Evolutionary conservation across 2,329 filamentous ascomycete genomes (phyloP).

Genomic region (Botrytis deweyae): DNA sequence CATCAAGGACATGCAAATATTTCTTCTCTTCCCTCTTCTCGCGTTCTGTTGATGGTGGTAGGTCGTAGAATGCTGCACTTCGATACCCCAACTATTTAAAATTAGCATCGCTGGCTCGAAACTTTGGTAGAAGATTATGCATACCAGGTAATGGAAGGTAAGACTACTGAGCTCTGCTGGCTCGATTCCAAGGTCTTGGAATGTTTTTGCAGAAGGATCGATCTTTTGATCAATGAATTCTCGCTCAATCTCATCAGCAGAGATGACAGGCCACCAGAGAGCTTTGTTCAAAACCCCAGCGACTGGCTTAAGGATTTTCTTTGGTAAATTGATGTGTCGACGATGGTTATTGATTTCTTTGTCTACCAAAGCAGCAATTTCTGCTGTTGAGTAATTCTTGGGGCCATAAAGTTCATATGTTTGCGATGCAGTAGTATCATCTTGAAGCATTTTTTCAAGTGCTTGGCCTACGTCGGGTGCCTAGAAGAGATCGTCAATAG

Average conservation of each 20-base stretch:
- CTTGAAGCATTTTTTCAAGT: slow-evolving; percentile 84
- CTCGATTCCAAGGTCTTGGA: slow-evolving; percentile 88
- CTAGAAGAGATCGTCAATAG: slow-evolving; percentile 44
- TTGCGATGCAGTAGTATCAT: slow-evolving; percentile 85
- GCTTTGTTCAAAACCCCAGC: slow-evolving; percentile 74
- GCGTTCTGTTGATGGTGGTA: slow-evolving; percentile 90
- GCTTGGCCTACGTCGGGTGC: slow-evolving; percentile 87
- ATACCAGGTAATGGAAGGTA: slow-evolving; percentile 91
- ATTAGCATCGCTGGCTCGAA: background rate
- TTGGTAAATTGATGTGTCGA: slow-evolving; percentile 88
- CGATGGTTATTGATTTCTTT: slow-evolving; percentile 88
- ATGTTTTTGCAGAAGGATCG: slow-evolving; percentile 89
- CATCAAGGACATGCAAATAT: slow-evolving; percentile 90
- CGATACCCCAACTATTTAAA: slow-evolving; percentile 76
- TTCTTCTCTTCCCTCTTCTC: slow-evolving; percentile 95
- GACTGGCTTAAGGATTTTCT: slow-evolving; percentile 71
- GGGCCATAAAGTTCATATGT: slow-evolving; percentile 95
- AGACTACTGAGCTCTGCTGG: slow-evolving; percentile 81
- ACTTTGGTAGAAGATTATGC: background rate
- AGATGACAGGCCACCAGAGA: slow-evolving; percentile 86
- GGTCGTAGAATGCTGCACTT: slow-evolving; percentile 83
- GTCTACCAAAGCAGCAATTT: slow-evolving; percentile 86
- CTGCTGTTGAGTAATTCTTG: slow-evolving; percentile 83
- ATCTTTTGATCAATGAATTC: slow-evolving; percentile 94
- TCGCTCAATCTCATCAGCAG: slow-evolving; percentile 81